phyloP scores from a whole-genome alignment of 768 basidiomycete genomes.

The Crassisporium funariophilum region DNA sequence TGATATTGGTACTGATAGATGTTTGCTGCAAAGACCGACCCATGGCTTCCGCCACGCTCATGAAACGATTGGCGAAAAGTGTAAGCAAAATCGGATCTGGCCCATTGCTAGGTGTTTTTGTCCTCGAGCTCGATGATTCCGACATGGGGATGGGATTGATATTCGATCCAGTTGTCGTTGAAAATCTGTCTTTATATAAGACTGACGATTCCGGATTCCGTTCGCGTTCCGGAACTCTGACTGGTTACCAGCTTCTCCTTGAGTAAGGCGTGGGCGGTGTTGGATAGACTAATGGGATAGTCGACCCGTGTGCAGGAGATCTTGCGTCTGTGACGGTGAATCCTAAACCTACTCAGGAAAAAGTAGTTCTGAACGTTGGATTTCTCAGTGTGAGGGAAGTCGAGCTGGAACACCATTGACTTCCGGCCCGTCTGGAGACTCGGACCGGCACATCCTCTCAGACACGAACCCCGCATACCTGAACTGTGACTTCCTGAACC shows the following conservation, averaged over 20 bases:
- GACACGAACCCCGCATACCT: no score
- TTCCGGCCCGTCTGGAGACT: no score
- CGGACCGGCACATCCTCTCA: no score
- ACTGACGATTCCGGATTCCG: constrained; percentile 12
- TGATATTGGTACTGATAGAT: constrained; percentile 92
- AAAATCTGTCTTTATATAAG: constrained; percentile 5
- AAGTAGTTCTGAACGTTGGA: no score
- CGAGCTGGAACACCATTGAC: no score
- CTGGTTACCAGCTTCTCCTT: constrained; percentile 1
- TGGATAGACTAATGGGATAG: no score
- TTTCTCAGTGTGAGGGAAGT: no score
- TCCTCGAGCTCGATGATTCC: constrained; percentile 5
- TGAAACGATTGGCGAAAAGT: constrained; percentile 94
- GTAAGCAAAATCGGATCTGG: constrained; percentile 89
- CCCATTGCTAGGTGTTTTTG: constrained; percentile 34
- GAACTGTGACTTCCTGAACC: no score
- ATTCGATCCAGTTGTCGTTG: constrained; percentile 1
- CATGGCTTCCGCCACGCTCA: constrained; percentile 98
- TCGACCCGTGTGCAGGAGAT: no score
- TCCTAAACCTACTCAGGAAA: no score
- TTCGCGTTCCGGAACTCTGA: constrained; percentile 9
- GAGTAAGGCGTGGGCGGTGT: no score
- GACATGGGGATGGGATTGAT: constrained; percentile 17
- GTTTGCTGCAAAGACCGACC: constrained; percentile 89
- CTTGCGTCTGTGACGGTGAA: no score